These are phyloP conservation scores for Cyberlindnera veronae DNA, from an alignment of 805 yeast genomes.

Conservation along the genomic window DNA sequence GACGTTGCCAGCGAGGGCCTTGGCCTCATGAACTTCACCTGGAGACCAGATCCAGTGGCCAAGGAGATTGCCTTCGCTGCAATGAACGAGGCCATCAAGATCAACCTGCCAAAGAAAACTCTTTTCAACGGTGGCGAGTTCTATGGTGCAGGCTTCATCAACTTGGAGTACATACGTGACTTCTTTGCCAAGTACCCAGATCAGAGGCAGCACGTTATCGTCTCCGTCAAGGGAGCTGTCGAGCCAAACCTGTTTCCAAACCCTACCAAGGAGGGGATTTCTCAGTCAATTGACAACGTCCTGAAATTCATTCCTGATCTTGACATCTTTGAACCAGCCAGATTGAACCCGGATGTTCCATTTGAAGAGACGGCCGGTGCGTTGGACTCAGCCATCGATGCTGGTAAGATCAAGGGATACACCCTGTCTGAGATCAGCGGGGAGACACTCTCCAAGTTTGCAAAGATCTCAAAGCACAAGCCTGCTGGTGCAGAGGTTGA, in stretches of 20 bases:
- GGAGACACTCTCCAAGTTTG: conserved; percentile 57
- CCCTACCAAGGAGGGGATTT: conserved; percentile 46
- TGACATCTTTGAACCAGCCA: conserved; percentile 69
- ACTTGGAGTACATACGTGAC: conserved; percentile 52
- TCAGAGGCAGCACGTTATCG: conserved; percentile 47
- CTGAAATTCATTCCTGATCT: conserved; percentile 39
- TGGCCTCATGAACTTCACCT: conserved; percentile 82
- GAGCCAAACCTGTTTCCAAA: conserved; percentile 40
- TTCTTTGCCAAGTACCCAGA: conserved; percentile 61
- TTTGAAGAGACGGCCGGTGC: conserved; percentile 56
- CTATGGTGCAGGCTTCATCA: conserved; percentile 56
- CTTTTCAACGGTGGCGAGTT: conserved; percentile 77
- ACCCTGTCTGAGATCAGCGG: conserved; percentile 74
- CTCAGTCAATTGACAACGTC: conserved; percentile 44
- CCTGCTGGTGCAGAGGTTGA: conserved; percentile 76
- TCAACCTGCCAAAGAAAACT: conserved; percentile 38
- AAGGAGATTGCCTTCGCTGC: conserved; percentile 49
- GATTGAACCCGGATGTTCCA: conserved; percentile 57
- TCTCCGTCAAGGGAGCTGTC: conserved; percentile 69
- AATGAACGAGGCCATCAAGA: conserved; percentile 48
- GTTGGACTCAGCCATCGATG: conserved; percentile 54
- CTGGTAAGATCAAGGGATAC: conserved; percentile 64
- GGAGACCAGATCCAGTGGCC: conserved; percentile 57
- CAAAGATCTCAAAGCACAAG: conserved; percentile 43
- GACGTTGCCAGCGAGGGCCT: conserved; percentile 42